Conservation (phyloP, 169 alveolate genomes). For the Plasmodium fragile region DNA sequence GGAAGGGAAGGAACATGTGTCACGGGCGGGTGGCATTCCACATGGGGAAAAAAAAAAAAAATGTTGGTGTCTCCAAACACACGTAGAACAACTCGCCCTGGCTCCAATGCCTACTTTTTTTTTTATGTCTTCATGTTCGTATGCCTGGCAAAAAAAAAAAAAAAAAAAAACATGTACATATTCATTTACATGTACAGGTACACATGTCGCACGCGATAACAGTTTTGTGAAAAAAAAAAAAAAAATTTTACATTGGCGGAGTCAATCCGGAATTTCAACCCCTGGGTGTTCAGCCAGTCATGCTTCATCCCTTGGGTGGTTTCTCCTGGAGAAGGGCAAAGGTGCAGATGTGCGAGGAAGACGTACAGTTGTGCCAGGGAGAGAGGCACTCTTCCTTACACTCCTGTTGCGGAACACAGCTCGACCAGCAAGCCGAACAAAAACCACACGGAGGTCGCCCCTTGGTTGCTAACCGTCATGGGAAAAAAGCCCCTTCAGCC, state of each 20-base stretch:
- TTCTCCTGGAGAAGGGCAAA: constrained; percentile 5
- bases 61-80: neutral
- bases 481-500: constrained; percentile 54
- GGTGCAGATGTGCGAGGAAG: neutral
- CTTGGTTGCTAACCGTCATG: neutral
- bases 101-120: constrained; percentile 20
- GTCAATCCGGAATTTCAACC: constrained; percentile 41
- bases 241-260: constrained; percentile 48
- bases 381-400: neutral
- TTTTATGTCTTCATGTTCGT: constrained; percentile 61
- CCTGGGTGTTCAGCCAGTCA: constrained; percentile 46
- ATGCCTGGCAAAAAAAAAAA: constrained; percentile 46
- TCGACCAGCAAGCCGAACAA: neutral
- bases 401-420: neutral
- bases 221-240: neutral
- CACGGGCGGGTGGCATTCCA: neutral
- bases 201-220: neutral
- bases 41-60: neutral
- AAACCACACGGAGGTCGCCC: neutral
- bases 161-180: neutral
- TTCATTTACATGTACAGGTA: neutral
- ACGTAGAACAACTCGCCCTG: neutral
- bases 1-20: neutral
- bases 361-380: neutral
- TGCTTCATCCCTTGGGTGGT: neutral